Conservation (phyloP, 192 early-diverging fungal genomes). For the Gonapodya sp. region DNA sequence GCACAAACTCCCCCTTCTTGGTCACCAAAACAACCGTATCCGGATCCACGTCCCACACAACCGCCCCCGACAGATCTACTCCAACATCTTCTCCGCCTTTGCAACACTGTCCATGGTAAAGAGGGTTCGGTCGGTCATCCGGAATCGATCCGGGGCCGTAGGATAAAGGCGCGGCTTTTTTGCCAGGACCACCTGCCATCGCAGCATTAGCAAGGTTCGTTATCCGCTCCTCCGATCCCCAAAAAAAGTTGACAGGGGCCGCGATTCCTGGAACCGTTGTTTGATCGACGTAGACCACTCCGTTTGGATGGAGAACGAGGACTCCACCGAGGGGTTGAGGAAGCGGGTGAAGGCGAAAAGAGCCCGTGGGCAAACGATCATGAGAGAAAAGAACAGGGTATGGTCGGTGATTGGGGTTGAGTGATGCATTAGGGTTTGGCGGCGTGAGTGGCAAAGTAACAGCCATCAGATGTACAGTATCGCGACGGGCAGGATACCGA, state of each 20-base stretch:
- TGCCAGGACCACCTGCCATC: slow-evolving; percentile 8
- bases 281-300: slow-evolving; percentile 78
- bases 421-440: slow-evolving; percentile 32
- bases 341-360: slow-evolving; percentile 54
- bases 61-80: slow-evolving; percentile 60
- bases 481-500: slow-evolving; percentile 48
- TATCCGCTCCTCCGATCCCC: slow-evolving; percentile 26
- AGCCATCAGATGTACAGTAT: slow-evolving; percentile 65
- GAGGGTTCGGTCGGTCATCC: slow-evolving; percentile 25
- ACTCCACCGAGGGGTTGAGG: slow-evolving; percentile 81
- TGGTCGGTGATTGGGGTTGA: slow-evolving; percentile 61
- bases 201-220: not conserved
- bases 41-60: slow-evolving; percentile 53
- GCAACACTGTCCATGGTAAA: slow-evolving; percentile 28
- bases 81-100: slow-evolving; percentile 46
- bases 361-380: slow-evolving; percentile 74
- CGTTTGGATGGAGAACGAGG: slow-evolving; percentile 67
- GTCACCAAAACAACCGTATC: slow-evolving; percentile 63
- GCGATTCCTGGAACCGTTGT: slow-evolving; percentile 63
- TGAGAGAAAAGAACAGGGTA: slow-evolving; percentile 77
- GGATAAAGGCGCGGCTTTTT: not conserved
- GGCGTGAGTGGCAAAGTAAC: slow-evolving; percentile 23
- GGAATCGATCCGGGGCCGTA: slow-evolving; percentile 16
- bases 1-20: slow-evolving; percentile 59
- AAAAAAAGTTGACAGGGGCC: slow-evolving; percentile 65